Evolutionary conservation across 371 early-diverging fungal species (phyloP), one percentile per base, ranked within the genome.

Genomic region (Blastocladiella emersonii): DNA sequence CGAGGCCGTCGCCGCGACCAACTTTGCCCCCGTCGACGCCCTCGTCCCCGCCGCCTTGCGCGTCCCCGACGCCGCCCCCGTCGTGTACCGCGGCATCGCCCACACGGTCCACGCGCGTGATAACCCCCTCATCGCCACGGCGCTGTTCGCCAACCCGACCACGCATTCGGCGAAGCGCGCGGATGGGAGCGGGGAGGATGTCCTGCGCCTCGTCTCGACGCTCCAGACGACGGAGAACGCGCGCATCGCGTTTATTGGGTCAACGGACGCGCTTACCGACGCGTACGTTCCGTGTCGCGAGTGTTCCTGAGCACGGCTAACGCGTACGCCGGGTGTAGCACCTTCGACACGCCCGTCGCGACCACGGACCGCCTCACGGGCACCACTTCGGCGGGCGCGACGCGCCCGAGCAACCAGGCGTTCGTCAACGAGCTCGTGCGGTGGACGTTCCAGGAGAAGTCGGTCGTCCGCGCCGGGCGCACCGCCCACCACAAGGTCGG

Each of bases 371-470:
- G n/a, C n/a, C n/a, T n/a, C 32, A 76, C 72, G 6, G 69, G 45
- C 51, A 76, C n/a, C n/a, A n/a, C n/a, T n/a, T 6, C 64, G 44
- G 25, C 17, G 61, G 71, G 23, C 71, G 67, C 61, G 53, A 65
- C 3, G 70, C 69, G 57, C 45, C 78, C 80, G 25, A 87, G 86
- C 57, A 98, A 98, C 72, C 70, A 66, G 61, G 76, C 68, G 25
- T 92, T 96, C 64, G 76, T 80, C 1, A 67, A 65, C 15, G 89
- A 91, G 57, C 62, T 98, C 44, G 70, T 78, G 45, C 79, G 88
- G 68, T 98, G 98, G 98, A 81, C 84, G 10, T 89, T 95, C 75
- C 92, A 92, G 71, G 93, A 95, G 71, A 89, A 85, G 75, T 78
- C 87, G n/a, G 93, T 91, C 13, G 73, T 98, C 39, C 83, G 83